Base-by-base conservation (phyloP, 805 yeast species). In the Metschnikowia hibisci region DNA sequence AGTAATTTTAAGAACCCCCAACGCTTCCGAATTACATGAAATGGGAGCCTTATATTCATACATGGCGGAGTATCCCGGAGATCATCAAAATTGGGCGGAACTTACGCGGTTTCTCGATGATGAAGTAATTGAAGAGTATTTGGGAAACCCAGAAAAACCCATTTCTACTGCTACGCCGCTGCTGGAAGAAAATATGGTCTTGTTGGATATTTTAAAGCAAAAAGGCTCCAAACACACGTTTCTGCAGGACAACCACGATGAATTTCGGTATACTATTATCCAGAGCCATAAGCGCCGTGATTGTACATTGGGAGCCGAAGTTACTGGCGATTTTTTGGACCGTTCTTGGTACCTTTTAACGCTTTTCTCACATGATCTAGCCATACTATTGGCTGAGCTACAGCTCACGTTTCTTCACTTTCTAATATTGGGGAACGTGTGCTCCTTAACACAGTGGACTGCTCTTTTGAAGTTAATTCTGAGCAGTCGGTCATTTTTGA, bases 361-460 rank as follows among this genome's bases (percentile, higher is more conserved):
- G 28, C 54, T 76, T 6, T 71, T 58, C 32, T 65, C 64, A 18
- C 52, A 50, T 16, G 69, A 57, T 41, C 51, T 33, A 14, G 55
- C 54, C 0, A 35, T 55, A 2, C 48, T 78, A 3, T 46, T 80
- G 4, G 78, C 79, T 2, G 88, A 84, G 52, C 54, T 81, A 6
- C 79, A 80, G 50, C 55, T 81, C 15, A 55, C 75, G 2, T 84
- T 71, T 46, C 39, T 81, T 1, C 63, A 74, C 43, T 66, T 74
- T 33, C 53, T 80, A 1, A 51, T 80, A 0, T 65, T 83, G 48
- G 86, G 83, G 12, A 85, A 83, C 57, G 75, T 76, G 53, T 77
- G 85, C 14, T 78, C 83, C 11, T 73, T 78, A 14, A 63, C 76
- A 15, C 89, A 83, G 51, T 84, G 90, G 90, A 68, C 76, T 41